Base-by-base conservation (phyloP, 1,139 yeast genomes). In the Hansenula sp. region DNA sequence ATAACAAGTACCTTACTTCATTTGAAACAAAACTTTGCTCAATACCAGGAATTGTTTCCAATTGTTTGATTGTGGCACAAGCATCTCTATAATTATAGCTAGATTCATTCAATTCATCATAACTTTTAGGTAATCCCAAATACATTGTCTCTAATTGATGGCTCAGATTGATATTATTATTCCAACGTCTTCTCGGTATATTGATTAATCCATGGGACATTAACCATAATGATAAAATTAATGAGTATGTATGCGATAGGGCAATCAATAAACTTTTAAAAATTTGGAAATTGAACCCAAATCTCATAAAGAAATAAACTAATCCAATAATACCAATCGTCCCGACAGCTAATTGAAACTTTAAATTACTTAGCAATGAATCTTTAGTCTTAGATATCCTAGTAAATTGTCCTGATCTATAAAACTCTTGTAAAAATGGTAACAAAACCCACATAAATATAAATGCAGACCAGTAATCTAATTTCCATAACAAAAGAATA, bases 171-270 rank as follows among this genome's bases (percentile, higher is more conserved):
- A 63, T 33, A 38, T 56, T 55, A 1, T 84, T 79, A 44, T 71
- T 70, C 42, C 67, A 64, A 79, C 87, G 62, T 34, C 72, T 63
- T 44, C 87, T 69, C 0, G 96, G 95, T 4, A 86, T 70, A 43
- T 76, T 74, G 21, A 85, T 77, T 43, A 87, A 63, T 0, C 96
- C 96, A 59, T 87, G 93, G 1, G 93, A 88, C 86, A 88, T 81
- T 44, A 88, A 67, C 94, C 94, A 87, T 28, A 86, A 70, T 1
- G 94, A 91, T 38, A 88, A 60, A 3, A 84, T 71, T 58, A 88
- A 71, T 0, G 95, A 78, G 60, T 87, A 88, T n/a, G 86, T 80
- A 60, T 88, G 94, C 1, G 94, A 79, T 27, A 86, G 58, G 0
- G 94, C 93, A 51, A 88, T 84, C 15, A 84, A 72, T 67, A 87